Evolutionary conservation across 179 eudicot genomes (phyloP).

Genomic region (Carnegiea gigantea): DNA sequence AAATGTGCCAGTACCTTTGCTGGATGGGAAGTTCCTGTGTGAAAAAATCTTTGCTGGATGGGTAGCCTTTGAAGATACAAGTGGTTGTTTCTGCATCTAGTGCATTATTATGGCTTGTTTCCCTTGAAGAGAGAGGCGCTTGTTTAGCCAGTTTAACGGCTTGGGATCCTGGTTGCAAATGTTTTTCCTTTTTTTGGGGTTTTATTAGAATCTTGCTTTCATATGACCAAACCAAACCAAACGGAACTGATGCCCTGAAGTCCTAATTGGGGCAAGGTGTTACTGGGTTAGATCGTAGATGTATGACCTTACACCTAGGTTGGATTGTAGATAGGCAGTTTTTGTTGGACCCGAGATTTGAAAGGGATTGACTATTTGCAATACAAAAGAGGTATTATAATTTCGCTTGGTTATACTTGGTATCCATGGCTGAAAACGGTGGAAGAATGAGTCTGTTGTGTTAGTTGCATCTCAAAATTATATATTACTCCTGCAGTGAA

Average conservation of each 20-base stretch:
- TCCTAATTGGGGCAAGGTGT: not conserved
- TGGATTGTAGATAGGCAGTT: not conserved
- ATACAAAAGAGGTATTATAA: not conserved
- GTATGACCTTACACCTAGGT: not conserved
- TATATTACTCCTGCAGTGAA: conserved; percentile 45
- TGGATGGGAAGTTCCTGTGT: not conserved
- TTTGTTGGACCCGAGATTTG: not conserved
- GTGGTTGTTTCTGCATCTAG: not conserved
- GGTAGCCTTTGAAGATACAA: not conserved
- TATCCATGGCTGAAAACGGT: not conserved
- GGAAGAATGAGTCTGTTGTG: not conserved
- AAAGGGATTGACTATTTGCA: not conserved
- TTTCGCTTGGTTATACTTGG: not conserved
- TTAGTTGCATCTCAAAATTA: not conserved
- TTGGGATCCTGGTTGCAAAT: not conserved
- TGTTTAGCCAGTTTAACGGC: not conserved
- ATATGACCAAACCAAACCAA: not conserved
- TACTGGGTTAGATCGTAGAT: not conserved
- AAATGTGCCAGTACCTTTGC: not conserved
- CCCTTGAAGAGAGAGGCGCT: not conserved
- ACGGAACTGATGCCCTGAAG: not conserved
- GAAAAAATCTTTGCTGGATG: no score
- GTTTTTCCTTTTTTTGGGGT: not conserved
- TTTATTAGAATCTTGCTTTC: not conserved
- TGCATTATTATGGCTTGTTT: not conserved